Evolutionary conservation across 2,329 filamentous ascomycete species (phyloP), one percentile per base, ranked within the genome.

Genomic region (Fusarium globosum): DNA sequence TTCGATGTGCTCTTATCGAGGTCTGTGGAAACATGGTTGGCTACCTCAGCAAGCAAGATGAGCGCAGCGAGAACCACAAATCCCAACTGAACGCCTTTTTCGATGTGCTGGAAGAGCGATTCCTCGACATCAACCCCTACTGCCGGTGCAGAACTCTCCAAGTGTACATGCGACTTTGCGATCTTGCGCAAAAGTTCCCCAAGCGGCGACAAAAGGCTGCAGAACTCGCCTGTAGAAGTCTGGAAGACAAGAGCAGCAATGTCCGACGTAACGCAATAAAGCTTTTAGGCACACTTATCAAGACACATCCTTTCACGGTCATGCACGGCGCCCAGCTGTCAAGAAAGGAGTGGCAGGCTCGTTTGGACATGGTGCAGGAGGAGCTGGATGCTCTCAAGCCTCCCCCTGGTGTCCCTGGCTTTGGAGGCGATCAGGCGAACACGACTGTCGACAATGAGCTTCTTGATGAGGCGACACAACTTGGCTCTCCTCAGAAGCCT

Each of bases 211-310:
- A 98, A 81, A 93, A 89, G 79, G 96, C 93, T 8, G 93, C 96
- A 4, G 94, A 98, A 80, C 86, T 98, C 33, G 95, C 96, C 2
- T 92, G 93, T 64, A 90, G 94, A 76, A 98, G 96, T 81, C 86
- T 99, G 6, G 94, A 98, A 81, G 97, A 99, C 84, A 98, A 97
- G 87, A 98, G 96, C 84, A 99, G 96, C 83, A 97, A 98, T 78
- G 96, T 99, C 38, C 90, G 96, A 70, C 90, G 95, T 66, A 98
- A 98, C 80, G 95, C 96, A 6, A 96, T 99, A 81, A 98, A 97
- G 82, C 85, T 99, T 12, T 87, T 99, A 3, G 93, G 92, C 11
- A 93, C 93, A 48, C 86, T 99, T 12, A 94, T 99, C 77, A 94
- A 95, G 71, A 98, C 95, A 0, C 96, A 99, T 81, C 96, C 96